A percentile compares a stretch with the other conserved stretches of the same genome.
Evolutionary conservation across 2,329 filamentous ascomycete genomes (phyloP).

Genomic region (Amauroascus verrucosus): DNA sequence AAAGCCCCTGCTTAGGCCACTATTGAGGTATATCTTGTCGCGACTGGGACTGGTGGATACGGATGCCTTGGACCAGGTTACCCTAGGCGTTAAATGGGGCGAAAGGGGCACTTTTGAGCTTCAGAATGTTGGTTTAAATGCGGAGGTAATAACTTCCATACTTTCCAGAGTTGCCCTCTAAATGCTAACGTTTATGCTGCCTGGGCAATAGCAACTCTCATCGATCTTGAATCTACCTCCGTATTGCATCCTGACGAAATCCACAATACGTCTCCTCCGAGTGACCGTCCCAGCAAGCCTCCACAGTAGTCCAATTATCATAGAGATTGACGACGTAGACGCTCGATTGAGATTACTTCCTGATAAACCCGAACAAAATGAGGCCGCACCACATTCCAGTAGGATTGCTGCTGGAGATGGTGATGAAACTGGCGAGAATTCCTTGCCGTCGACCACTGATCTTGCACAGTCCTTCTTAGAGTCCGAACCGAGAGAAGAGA

Average conservation of each 20-base stretch:
- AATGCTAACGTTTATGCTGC: slow-evolving; percentile 1
- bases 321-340: slow-evolving; percentile 73
- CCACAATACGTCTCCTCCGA: slow-evolving; percentile 64
- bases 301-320: slow-evolving; percentile 68
- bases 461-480: slow-evolving; percentile 52
- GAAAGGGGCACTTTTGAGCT: slow-evolving; percentile 72
- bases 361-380: slow-evolving; percentile 19
- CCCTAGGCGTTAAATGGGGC: slow-evolving; percentile 73
- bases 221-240: slow-evolving; percentile 63
- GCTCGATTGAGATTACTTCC: slow-evolving; percentile 51
- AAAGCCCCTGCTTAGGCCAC: slow-evolving; percentile 74
- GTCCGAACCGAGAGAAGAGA: slow-evolving; percentile 48
- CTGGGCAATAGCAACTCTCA: slow-evolving; percentile 61
- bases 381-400: not conserved
- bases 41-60: slow-evolving; percentile 80
- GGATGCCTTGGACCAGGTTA: slow-evolving; percentile 73
- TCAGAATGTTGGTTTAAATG: slow-evolving; percentile 69
- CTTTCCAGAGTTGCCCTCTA: slow-evolving; percentile 7
- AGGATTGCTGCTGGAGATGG: not conserved
- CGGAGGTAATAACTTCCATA: slow-evolving; percentile 48
- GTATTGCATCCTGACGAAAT: slow-evolving; percentile 59
- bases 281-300: slow-evolving; percentile 82
- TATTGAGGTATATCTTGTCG: slow-evolving; percentile 76
- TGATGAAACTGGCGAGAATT: slow-evolving; percentile 1
- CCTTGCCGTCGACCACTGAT: slow-evolving; percentile 47